Evolutionary conservation across 805 yeast genomes (phyloP).

Genomic region (Vanderwaltozyma tropicalis): DNA sequence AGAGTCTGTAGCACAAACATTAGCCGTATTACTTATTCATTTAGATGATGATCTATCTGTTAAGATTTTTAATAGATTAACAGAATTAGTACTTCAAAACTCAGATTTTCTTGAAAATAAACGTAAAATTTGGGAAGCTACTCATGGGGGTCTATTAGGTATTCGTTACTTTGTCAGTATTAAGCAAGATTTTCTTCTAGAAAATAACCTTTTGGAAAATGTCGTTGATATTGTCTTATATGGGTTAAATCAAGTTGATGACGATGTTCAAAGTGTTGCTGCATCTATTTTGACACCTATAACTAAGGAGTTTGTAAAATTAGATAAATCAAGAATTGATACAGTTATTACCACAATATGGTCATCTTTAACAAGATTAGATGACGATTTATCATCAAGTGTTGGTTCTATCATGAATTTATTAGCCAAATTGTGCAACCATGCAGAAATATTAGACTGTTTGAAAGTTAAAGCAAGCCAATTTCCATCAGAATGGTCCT

Average conservation of each 20-base stretch:
- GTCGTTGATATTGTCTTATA: conserved; percentile 79
- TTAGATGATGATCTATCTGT: conserved; percentile 45
- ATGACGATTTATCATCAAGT: conserved; percentile 89
- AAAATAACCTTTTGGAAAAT: conserved; percentile 46
- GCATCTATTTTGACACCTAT: conserved; percentile 90
- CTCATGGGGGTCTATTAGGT: conserved; percentile 96
- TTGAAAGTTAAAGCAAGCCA: conserved; percentile 52
- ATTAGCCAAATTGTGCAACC: conserved; percentile 76
- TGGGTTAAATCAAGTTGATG: conserved; percentile 72
- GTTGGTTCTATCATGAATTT: conserved; percentile 95
- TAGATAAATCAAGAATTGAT: conserved; percentile 40
- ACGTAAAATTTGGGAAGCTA: conserved; percentile 80
- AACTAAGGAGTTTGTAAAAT: conserved; percentile 71
- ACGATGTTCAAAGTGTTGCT: conserved; percentile 94
- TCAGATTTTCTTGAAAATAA: conserved; percentile 10
- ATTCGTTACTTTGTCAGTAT: conserved; percentile 85
- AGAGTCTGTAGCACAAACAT: conserved; percentile 90
- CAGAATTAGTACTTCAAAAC: conserved; percentile 60
- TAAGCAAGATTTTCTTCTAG: conserved; percentile 63
- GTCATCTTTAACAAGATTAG: conserved; percentile 73
- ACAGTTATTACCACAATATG: conserved; percentile 63
- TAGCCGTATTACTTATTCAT: conserved; percentile 81
- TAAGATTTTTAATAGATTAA: conserved; percentile 54
- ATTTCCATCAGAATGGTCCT: conserved; percentile 43
- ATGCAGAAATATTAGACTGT: conserved; percentile 60